phyloP scores from a whole-genome alignment of 306 rosid genomes.

The Medicago ruthenica region DNA sequence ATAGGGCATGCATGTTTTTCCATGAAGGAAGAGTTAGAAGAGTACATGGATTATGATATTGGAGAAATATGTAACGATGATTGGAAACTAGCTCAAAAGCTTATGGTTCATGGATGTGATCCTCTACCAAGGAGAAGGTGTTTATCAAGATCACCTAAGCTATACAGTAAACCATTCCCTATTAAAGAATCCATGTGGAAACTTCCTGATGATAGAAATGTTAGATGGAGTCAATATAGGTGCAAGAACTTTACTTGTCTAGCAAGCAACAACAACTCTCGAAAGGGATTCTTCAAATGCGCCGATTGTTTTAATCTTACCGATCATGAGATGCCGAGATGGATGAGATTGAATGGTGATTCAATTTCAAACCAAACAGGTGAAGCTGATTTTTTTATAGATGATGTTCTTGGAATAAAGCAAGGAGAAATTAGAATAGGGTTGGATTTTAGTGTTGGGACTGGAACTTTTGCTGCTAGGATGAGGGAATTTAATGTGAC shows the following conservation, averaged over 20 bases:
- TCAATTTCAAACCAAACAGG: constrained; percentile 32
- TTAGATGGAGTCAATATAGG: constrained; percentile 71
- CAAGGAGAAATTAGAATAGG: constrained; percentile 72
- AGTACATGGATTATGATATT: constrained; percentile 78
- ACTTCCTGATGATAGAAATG: constrained; percentile 74
- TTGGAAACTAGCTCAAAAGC: constrained; percentile 78
- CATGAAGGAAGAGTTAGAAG: constrained; percentile 70
- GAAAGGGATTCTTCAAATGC: constrained; percentile 78
- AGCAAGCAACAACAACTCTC: constrained; percentile 44
- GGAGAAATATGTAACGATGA: constrained; percentile 84
- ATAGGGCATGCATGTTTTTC: constrained; percentile 79
- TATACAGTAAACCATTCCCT: constrained; percentile 60
- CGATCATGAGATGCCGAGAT: constrained; percentile 69
- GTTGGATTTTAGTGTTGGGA: constrained; percentile 77
- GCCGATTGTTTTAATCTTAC: constrained; percentile 74
- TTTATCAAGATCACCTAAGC: constrained; percentile 62
- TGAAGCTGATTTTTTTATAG: constrained; percentile 59
- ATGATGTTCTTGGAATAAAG: constrained; percentile 62
- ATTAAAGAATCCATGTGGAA: constrained; percentile 66
- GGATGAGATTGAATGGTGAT: constrained; percentile 50
- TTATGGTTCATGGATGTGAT: constrained; percentile 88
- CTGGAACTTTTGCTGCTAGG: constrained; percentile 81
- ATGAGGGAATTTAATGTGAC: constrained; percentile 77
- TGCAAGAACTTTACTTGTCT: constrained; percentile 80
- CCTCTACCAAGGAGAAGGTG: constrained; percentile 85